phyloP scores from a whole-genome alignment of 345 rosid species.

The Sisymbrium altissimum region DNA sequence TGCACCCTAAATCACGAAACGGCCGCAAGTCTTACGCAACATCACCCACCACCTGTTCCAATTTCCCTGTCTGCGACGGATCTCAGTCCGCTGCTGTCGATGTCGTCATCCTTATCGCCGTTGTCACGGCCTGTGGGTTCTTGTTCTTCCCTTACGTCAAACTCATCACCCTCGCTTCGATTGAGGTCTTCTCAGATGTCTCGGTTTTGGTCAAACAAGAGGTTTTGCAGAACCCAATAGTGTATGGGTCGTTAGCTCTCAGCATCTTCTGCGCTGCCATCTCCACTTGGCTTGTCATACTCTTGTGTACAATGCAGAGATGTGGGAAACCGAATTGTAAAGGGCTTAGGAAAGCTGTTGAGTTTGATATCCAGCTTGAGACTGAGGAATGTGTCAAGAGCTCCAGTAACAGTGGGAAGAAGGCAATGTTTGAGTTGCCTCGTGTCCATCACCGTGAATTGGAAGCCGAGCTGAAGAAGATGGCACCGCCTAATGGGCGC shows the following conservation, averaged over 20 bases:
- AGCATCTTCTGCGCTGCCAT: constrained; percentile 59
- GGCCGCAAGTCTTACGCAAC: constrained; percentile 37
- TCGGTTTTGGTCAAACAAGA: constrained; percentile 54
- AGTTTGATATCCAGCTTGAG: constrained; percentile 90
- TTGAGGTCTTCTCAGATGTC: constrained; percentile 40
- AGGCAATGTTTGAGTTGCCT: constrained; percentile 53
- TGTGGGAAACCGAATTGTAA: constrained; percentile 80
- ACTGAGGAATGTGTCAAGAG: constrained; percentile 84
- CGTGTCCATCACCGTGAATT: constrained; percentile 65
- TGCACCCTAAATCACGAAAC: constrained; percentile 42
- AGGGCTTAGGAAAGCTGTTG: constrained; percentile 79
- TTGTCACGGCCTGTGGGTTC: constrained; percentile 70
- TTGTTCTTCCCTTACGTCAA: constrained; percentile 65
- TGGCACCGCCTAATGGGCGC: constrained; percentile 81
- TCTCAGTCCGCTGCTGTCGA: constrained; percentile 77
- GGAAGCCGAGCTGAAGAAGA: constrained; percentile 76
- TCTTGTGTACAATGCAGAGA: constrained; percentile 58
- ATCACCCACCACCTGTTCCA: constrained; percentile 36
- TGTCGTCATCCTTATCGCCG: constrained; percentile 68
- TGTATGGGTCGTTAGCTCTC: constrained; percentile 69
- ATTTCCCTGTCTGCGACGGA: constrained; percentile 54
- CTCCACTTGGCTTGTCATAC: constrained; percentile 55
- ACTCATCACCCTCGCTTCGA: constrained; percentile 34
- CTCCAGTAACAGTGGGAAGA: constrained; percentile 42
- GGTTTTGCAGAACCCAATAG: constrained; percentile 55